Percentiles rank a stretch among this genome's conserved stretches.
These are phyloP conservation scores for Retiboletus flavoniger DNA, from an alignment of 1,284 basidiomycete species.

Conservation along the genomic window DNA sequence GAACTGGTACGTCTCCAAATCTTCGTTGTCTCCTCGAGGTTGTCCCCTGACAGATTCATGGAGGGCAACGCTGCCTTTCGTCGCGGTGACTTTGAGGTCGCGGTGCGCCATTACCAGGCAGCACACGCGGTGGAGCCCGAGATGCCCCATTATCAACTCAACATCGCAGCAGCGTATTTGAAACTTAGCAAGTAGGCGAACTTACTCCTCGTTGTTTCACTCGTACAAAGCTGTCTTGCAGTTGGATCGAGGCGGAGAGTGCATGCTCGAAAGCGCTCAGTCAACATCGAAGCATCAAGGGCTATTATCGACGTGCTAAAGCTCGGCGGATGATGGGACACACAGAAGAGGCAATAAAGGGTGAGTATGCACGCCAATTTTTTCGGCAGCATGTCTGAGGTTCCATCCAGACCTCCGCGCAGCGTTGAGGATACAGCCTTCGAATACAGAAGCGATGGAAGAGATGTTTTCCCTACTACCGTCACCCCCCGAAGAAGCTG, in stretches of 20 bases:
- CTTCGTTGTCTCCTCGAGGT: not conserved
- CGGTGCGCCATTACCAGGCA: constrained; percentile 55
- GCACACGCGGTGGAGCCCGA: constrained; percentile 65
- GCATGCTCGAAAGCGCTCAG: constrained; percentile 60
- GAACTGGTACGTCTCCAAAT: constrained; percentile 48
- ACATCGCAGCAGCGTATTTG: constrained; percentile 66
- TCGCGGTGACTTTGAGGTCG: constrained; percentile 51
- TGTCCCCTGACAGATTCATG: constrained; percentile 5
- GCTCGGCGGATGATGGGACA: constrained; percentile 58
- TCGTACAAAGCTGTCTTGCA: constrained; percentile 32
- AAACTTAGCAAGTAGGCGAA: constrained; percentile 59
- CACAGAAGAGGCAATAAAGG: constrained; percentile 60
- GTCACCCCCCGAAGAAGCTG: constrained; percentile 25
- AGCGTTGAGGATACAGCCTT: constrained; percentile 57
- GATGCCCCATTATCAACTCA: constrained; percentile 68
- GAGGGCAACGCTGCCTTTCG: constrained; percentile 68
- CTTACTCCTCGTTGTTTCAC: constrained; percentile 6
- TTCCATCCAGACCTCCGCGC: constrained; percentile 51
- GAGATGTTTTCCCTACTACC: constrained; percentile 50
- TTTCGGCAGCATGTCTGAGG: not conserved
- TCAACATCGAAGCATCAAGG: constrained; percentile 66
- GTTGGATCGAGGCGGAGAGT: constrained; percentile 66
- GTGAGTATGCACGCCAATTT: constrained; percentile 30
- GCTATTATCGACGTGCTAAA: constrained; percentile 62
- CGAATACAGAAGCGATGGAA: constrained; percentile 54